Base-by-base conservation (phyloP, 495 filamentous ascomycete genomes). In the Aspergillus coremiiformis region DNA sequence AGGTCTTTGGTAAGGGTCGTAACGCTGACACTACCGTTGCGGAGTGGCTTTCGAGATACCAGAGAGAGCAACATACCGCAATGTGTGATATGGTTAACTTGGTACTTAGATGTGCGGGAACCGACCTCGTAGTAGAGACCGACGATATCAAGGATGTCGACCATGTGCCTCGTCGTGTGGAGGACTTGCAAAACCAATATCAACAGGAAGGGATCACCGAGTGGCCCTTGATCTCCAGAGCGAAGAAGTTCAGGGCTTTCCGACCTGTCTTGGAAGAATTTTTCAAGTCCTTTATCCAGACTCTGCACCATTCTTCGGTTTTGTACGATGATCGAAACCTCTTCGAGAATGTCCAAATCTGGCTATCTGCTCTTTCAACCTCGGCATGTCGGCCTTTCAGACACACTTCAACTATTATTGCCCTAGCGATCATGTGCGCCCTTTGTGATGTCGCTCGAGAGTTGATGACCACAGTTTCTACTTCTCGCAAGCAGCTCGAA, bases 71-170 rank as follows among this genome's bases (percentile, higher is more conserved):
- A 45, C 64, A 78, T 2, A 70, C 72, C 26, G 87, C 89, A 5
- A 77, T 96, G 65, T 80, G 83, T 10, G 88, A 95, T 33, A 68
- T 98, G 54, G 78, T 98, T 49, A 97, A 95, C 63, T 90, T 95
- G 58, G 82, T 96, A 19, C 73, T 98, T 4, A 80, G 84, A 62
- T 85, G 85, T 47, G 81, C 90, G 30, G 93, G 93, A 24, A 90
- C 90, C 59, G 77, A 87, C 21, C 70, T 85, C 23, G 75, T 83
- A 49, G 78, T 97, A 21, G 83, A 81, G 10, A 74, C 74, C 10
- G 82, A 91, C 54, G 88, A 96, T 61, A 86, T 93, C 39, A 80
- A 81, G 47, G 93, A 98, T 61, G 82, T 88, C 19, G 94, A 98
- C 62, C 84, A 89, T 62, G 82, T 78, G 33, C 77, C 84, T 1